These are phyloP conservation scores for Acer negundo DNA, from an alignment of 345 rosid species.

Conservation along the genomic window DNA sequence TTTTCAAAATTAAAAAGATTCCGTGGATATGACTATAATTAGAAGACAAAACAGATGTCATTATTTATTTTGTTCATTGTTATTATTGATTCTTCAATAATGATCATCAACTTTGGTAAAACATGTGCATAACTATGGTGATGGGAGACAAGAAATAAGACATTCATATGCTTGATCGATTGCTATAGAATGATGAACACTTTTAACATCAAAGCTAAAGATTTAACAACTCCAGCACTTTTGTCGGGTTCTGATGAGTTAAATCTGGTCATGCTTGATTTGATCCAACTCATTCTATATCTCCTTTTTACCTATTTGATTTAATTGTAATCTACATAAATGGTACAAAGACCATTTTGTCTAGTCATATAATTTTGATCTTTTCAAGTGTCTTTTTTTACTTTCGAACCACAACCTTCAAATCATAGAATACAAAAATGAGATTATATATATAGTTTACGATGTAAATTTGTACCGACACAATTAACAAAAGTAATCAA, in stretches of 20 bases:
- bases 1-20: background rate
- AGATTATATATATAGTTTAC: background rate
- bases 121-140: background rate
- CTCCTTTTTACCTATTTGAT: background rate
- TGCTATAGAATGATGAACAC: background rate
- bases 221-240: background rate
- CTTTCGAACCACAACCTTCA: too few species aligned
- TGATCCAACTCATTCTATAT: background rate
- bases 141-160: background rate
- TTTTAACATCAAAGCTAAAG: background rate
- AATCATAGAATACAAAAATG: background rate
- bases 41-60: background rate
- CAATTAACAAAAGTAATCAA: conserved; percentile 4
- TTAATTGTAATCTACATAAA: too few species aligned
- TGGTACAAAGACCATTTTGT: too few species aligned
- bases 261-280: background rate
- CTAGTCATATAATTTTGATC: too few species aligned
- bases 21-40: background rate
- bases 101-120: background rate
- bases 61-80: background rate
- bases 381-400: too few species aligned
- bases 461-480: conserved; percentile 9
- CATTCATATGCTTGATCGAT: background rate
- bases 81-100: background rate
- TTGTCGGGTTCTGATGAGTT: background rate